A percentile compares a stretch with the other conserved stretches of the same genome.
Conservation (phyloP, 31 red algal genomes). For the Endocladia muricata region DNA sequence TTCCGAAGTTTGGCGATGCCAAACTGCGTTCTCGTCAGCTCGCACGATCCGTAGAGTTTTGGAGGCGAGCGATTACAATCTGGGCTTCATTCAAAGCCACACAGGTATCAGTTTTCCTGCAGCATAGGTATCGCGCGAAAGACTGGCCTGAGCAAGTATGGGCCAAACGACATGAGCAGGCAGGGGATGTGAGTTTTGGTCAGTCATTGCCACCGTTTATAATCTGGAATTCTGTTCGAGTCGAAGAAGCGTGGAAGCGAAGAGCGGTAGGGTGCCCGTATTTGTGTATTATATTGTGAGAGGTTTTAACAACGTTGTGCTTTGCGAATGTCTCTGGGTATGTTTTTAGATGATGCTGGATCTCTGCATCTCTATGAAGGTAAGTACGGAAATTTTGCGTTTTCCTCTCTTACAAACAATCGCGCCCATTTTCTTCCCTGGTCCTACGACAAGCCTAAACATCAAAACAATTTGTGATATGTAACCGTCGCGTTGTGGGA, state of each 20-base stretch:
- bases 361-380: slow-evolving; percentile 50
- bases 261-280: no score
- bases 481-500: no score
- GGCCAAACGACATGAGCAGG: slow-evolving; percentile 34
- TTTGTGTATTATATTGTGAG: no score
- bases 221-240: no score
- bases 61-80: slow-evolving; percentile 35
- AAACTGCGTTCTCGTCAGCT: not conserved
- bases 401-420: no score
- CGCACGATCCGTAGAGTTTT: slow-evolving; percentile 35
- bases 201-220: no score
- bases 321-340: not conserved
- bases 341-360: slow-evolving; percentile 38
- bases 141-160: slow-evolving; percentile 21
- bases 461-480: no score
- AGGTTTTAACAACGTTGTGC: not conserved
- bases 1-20: not conserved
- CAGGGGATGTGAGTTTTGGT: slow-evolving; percentile 36
- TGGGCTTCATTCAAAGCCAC: slow-evolving; percentile 53
- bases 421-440: no score
- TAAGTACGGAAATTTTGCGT: no score
- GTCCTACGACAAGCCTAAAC: no score
- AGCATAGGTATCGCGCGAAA: not conserved
- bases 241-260: no score
- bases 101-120: slow-evolving; percentile 16